Conservation (phyloP, 768 basidiomycete genomes). For the Collybia nuda region DNA sequence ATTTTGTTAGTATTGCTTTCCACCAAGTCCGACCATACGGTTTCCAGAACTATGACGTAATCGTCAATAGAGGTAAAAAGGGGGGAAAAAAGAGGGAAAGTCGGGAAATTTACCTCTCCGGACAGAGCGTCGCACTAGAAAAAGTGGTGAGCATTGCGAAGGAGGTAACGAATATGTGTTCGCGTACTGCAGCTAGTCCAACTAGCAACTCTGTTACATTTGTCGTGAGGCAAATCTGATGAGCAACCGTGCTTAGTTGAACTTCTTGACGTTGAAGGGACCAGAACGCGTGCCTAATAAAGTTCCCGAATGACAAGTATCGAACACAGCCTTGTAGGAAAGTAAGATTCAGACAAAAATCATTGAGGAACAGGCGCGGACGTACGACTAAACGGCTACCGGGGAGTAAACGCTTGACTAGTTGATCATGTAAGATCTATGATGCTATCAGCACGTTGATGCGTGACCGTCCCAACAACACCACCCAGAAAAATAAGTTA, state of each 20-base stretch:
- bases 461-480: no score
- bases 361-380: background rate
- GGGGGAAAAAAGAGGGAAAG: no score
- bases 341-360: no score
- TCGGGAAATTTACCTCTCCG: background rate
- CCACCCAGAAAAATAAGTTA: background rate
- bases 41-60: no score
- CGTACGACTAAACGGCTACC: constrained; percentile 1
- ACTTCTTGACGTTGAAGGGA: background rate
- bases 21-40: no score
- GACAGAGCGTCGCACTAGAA: background rate
- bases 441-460: background rate
- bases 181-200: background rate
- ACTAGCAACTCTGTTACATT: constrained; percentile 1
- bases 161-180: background rate
- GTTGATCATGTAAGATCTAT: background rate
- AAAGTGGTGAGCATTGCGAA: no score
- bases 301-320: constrained; percentile 2
- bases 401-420: background rate
- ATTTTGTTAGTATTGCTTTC: no score
- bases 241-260: no score
- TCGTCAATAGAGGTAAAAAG: no score
- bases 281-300: background rate
- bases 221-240: background rate
- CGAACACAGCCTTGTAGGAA: background rate